Evolutionary conservation across 1,284 basidiomycete species (phyloP), one percentile per base, ranked within the genome.

Genomic region (Afroboletus lepidellus): DNA sequence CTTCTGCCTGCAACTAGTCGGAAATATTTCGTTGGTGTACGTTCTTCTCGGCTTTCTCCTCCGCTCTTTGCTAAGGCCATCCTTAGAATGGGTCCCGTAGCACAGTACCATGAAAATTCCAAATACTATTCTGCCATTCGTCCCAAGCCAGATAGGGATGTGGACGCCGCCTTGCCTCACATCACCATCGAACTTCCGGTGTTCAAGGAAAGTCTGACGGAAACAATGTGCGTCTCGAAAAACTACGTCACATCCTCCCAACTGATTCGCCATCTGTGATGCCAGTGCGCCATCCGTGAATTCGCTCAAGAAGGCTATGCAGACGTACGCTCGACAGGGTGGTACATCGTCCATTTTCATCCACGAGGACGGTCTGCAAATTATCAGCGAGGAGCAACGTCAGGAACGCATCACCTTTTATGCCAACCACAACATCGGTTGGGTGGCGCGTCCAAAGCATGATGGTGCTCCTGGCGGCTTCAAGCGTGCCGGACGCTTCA

Each of bases 281-380:
- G 1, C 24, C 63, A 87, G 85, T 46, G 67, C 77, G 8, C 90
- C 89, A 0, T 92, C 91, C 0, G 82, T 93, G 24, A 79, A 81
- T 59, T 92, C 86, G 0, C 69, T 94, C 56, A 92, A 94, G 72
- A 85, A 83, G 66, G 91, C 90, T 0, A 92, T 93, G 84, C 87
- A 88, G 61, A 92, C 89, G 0, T 92, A 92, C 61, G 89, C 89
- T 18, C 78, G 88, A 1, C 90, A 92, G 60, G 90, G 89, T 20
- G 89, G 90, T 8, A 86, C 87, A 2, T 89, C 85, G 1, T 71
- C 79, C 29, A 90, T 92, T 59, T 77, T 92, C 49, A 70, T 92
- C 25, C 85, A 89, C 59, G 89, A 92, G 55, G 90, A 92, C 53
- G 92, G 91, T 32, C 67, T 87, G 55, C 86, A 89, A 63, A 60